Percentiles rank a stretch among this genome's conserved stretches.
These are phyloP conservation scores for Austroboletus eburneus DNA, from an alignment of 768 basidiomycete genomes.

Conservation along the genomic window DNA sequence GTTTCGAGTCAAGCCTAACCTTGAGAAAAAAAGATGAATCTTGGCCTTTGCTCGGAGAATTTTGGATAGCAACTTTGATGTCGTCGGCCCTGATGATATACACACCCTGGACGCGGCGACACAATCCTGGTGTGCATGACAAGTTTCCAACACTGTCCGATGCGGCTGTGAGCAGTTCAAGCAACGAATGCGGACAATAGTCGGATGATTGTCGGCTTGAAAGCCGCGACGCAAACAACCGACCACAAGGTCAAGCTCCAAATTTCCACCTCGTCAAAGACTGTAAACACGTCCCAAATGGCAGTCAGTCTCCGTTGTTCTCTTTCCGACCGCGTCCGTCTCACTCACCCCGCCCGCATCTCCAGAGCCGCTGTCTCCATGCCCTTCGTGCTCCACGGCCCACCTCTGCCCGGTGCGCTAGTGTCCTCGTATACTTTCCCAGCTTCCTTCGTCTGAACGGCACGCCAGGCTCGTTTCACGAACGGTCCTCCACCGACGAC, in stretches of 20 bases:
- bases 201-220: no score
- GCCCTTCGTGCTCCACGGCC: slow-evolving; percentile 18
- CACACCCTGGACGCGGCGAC: no score
- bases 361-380: slow-evolving; percentile 23
- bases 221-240: no score
- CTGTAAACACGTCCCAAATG: slow-evolving; percentile 16
- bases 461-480: slow-evolving; percentile 22
- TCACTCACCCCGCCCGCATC: not conserved
- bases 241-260: not conserved
- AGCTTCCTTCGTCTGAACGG: slow-evolving; percentile 1
- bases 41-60: no score
- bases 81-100: no score
- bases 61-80: no score
- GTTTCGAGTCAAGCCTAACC: no score
- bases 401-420: slow-evolving; percentile 12
- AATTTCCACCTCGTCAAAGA: slow-evolving; percentile 14
- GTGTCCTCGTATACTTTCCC: not conserved
- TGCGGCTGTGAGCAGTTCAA: no score
- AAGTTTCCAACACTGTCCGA: no score
- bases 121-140: no score
- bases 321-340: not conserved
- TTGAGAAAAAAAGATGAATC: no score
- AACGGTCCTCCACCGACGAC: slow-evolving; percentile 45
- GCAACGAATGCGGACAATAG: no score
- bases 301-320: slow-evolving; percentile 26